Percentiles rank a stretch among this genome's conserved stretches.
These are phyloP conservation scores for Aegilops bicornis DNA, from an alignment of 176 grass and related monocot species.

Conservation along the genomic window DNA sequence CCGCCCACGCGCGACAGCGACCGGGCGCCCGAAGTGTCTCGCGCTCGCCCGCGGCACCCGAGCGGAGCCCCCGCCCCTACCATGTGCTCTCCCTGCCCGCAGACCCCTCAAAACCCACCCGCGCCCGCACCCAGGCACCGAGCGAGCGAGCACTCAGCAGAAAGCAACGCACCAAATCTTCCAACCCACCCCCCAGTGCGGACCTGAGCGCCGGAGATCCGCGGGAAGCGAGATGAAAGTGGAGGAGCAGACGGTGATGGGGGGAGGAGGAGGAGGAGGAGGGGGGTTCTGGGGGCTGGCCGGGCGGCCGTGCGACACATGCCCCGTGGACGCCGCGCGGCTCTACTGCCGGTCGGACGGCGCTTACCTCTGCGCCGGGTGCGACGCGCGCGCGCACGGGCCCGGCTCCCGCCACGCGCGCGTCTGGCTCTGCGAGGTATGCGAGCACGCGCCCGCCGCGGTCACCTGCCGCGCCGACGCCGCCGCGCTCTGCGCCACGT, in stretches of 20 bases:
- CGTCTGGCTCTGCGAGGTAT: slow-evolving; percentile 73
- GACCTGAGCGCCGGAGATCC: background rate
- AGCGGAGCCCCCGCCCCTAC: background rate
- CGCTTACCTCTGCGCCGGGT: slow-evolving; percentile 41
- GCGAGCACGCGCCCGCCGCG: slow-evolving; percentile 56
- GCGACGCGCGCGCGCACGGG: slow-evolving; percentile 45
- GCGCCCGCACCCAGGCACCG: background rate
- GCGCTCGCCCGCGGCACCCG: slow-evolving; percentile 13
- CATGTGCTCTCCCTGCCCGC: slow-evolving; percentile 8
- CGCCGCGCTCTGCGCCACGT: slow-evolving; percentile 74
- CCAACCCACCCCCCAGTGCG: background rate
- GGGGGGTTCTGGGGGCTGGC: background rate
- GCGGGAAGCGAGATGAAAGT: background rate
- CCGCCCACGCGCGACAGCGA: slow-evolving; percentile 6
- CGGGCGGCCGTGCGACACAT: slow-evolving; percentile 41
- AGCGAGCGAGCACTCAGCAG: background rate
- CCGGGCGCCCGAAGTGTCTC: slow-evolving; percentile 13
- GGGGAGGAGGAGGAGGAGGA: background rate
- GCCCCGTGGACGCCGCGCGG: slow-evolving; percentile 36
- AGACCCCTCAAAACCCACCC: slow-evolving; percentile 21
- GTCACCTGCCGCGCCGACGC: slow-evolving; percentile 82
- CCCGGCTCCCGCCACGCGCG: slow-evolving; percentile 41
- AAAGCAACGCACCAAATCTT: background rate
- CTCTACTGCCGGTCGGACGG: slow-evolving; percentile 50
- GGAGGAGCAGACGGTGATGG: slow-evolving; percentile 25